Evolutionary conservation across 2,329 filamentous ascomycete genomes (phyloP).

Genomic region (Aureobasidium namibiae): DNA sequence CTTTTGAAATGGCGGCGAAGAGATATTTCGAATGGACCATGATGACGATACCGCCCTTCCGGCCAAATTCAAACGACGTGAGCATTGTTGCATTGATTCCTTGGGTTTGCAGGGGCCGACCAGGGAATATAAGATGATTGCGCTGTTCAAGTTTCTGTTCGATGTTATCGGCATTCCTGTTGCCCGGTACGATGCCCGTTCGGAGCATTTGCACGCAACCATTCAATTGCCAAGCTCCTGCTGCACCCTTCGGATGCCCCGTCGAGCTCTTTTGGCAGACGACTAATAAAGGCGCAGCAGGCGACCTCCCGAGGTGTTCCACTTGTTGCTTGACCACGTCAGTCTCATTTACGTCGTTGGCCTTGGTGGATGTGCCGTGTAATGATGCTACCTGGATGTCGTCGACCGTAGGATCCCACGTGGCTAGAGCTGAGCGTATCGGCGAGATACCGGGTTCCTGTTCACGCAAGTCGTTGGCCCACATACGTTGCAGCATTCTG

Average conservation of each 20-base stretch:
- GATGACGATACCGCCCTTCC: background rate
- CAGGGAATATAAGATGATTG: background rate
- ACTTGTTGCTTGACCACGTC: no score
- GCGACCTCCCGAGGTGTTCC: no score
- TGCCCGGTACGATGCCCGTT: background rate
- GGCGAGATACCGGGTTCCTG: no score
- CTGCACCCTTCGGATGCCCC: background rate
- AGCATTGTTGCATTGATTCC: background rate
- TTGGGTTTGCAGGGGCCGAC: background rate
- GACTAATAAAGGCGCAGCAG: no score
- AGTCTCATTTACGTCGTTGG: no score
- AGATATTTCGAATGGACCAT: background rate
- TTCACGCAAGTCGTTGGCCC: no score
- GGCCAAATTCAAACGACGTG: background rate
- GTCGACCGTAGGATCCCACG: no score
- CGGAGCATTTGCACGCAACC: background rate
- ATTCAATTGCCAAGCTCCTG: background rate
- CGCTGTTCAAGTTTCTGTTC: background rate
- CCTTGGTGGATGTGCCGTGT: no score
- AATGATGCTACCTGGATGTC: no score
- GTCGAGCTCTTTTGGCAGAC: no score
- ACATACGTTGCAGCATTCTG: no score
- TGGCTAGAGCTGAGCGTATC: no score
- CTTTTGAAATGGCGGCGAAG: background rate
- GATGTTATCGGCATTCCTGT: background rate